Evolutionary conservation across 2,329 filamentous ascomycete species (phyloP), one percentile per base, ranked within the genome.

Genomic region (Tothia fuscella): DNA sequence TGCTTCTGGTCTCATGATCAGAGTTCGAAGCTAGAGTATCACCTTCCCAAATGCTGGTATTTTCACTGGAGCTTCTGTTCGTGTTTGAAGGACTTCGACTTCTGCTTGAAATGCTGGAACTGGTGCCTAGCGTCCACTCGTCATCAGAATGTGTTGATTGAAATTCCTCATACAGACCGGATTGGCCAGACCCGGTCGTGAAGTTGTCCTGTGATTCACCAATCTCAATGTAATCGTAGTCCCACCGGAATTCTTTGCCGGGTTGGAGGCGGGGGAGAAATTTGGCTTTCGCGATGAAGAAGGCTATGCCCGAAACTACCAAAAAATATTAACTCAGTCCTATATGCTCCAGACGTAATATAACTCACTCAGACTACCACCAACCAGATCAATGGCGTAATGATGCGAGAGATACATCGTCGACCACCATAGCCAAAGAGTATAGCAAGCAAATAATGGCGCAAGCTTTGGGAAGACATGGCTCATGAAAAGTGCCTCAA

Each of bases 351-450:
- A n/a, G n/a, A n/a, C n/a, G n/a, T n/a, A n/a, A 24, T 9, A 22
- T 6, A 44, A 56, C 60, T 56, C 57, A 63, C 60, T 62, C 38
- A 94, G 68, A 57, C 81, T 86, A 51, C 89, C 89, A 26, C 76
- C 85, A 20, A 95, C 85, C 38, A 96, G 70, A 60, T 96, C 89
- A 30, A 96, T 82, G 24, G 88, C 89, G 58, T 96, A 96, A 66
- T 96, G 89, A 63, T 96, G 89, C 55, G 85, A 93, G 40, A 96
- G 75, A 58, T 96, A 95, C 86, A 96, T 94, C 51, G 89, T 96
- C 10, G 88, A 83, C 87, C 89, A 96, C 84, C 87, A 95, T 54
- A 95, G 79, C 89, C 89, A 95, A 57, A 82, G 74, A 33, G 82
- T 82, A 62, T 95, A 96, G 49, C 74, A 70, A 48, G 88, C 74